Conservation (phyloP, 2,329 filamentous ascomycete species). For the Myriosclerotinia scirpicola region DNA sequence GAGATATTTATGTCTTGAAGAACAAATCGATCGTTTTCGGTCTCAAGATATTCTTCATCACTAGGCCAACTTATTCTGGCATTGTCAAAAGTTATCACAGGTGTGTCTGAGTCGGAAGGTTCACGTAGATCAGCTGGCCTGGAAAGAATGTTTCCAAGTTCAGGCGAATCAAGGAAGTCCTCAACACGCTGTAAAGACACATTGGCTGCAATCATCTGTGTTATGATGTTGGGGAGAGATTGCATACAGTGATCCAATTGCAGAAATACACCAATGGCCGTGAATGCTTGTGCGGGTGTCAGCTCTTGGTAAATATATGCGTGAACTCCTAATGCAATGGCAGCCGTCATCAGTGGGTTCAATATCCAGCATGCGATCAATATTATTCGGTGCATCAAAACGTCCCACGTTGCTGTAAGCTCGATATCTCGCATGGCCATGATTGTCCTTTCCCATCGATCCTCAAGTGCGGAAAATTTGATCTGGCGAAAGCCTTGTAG, state of each 20-base stretch:
- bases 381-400: conserved; percentile 26
- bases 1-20: conserved; percentile 63
- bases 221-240: conserved; percentile 68
- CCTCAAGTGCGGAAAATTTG: conserved; percentile 75
- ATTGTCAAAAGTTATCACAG: conserved; percentile 58
- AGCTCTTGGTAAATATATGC: conserved; percentile 61
- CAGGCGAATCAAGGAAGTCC: conserved; percentile 65
- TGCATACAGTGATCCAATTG: conserved; percentile 68
- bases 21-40: conserved; percentile 49
- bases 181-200: conserved; percentile 70
- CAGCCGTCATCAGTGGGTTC: conserved; percentile 70
- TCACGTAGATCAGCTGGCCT: conserved; percentile 40
- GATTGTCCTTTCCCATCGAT: conserved; percentile 72
- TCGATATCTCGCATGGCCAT: conserved; percentile 62
- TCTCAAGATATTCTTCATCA: conserved; percentile 24
- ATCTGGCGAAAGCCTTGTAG: conserved; percentile 77
- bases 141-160: conserved; percentile 55
- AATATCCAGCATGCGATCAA: conserved; percentile 57
- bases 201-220: conserved; percentile 68
- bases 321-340: conserved; percentile 67
- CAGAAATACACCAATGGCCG: conserved; percentile 70
- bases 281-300: conserved; percentile 72
- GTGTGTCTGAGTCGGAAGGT: conserved; percentile 42
- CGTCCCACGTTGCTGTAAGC: conserved; percentile 60
- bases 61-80: conserved; percentile 64